Evolutionary conservation across 2,329 filamentous ascomycete genomes (phyloP), one percentile per base, ranked within the genome.

Genomic region (Fusarium nygamai): DNA sequence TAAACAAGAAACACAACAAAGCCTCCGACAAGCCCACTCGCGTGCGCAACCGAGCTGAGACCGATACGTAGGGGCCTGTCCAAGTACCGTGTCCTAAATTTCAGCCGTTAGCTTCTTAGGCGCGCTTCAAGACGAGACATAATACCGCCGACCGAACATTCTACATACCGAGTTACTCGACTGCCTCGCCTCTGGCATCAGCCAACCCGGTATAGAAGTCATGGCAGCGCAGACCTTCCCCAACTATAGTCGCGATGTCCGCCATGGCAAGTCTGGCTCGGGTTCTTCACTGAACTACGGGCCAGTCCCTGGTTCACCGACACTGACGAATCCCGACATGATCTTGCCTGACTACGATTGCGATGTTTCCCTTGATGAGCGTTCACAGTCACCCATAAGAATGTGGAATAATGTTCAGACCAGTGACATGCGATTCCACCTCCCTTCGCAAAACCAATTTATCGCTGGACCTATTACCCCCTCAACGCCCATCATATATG

Each of bases 291-390:
- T 81, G 72, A 80, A 82, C 41, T 87, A 88, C 76, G 82, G 85
- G 24, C 80, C 86, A 50, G 83, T 87, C 66, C 91, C 93, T 73
- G 91, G 90, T 19, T 97, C 94, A 68, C 95, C 95, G 53, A 97
- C 95, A 6, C 86, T 98, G 78, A 97, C 94, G 64, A 97, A 98
- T 82, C 94, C 95, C 60, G 95, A 97, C 82, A 95, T 98, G 94
- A 97, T 98, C 78, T 86, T 98, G 60, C 95, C 95, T 69, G 91
- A 93, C 80, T 91, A 92, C 79, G 89, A 91, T 74, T 88, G 87
- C 81, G 80, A 88, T 81, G 83, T 88, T 79, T 85, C 87, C 80
- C 84, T 87, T 80, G 83, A 89, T 81, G 79, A 85, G 78, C 83
- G 84, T 79, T 84, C 88, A 66, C 86, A 87, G 69, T 86, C 88